A percentile compares a stretch with the other conserved stretches of the same genome.
phyloP scores from a whole-genome alignment of 2,329 filamentous ascomycete species.

The Coniochaeta hoffmannii region DNA sequence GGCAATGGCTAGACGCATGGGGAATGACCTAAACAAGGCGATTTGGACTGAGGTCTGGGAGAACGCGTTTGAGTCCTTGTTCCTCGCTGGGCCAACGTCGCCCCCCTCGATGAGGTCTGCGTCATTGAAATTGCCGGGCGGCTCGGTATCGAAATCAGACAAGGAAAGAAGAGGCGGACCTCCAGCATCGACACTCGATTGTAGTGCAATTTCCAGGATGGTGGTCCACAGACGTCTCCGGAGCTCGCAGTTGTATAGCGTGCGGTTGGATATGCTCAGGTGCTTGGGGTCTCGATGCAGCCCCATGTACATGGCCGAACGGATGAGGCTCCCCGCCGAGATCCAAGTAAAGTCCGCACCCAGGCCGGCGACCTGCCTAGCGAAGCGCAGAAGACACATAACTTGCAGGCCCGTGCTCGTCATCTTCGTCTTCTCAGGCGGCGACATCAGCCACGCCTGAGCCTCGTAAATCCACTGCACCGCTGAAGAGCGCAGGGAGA shows the following conservation, averaged over 20 bases:
- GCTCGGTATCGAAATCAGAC: conserved; percentile 39
- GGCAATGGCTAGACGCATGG: conserved; percentile 28
- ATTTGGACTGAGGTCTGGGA: conserved; percentile 33
- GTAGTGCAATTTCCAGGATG: conserved; percentile 38
- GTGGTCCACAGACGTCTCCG: conserved; percentile 45
- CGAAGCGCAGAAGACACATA: conserved; percentile 33
- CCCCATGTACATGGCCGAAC: conserved; percentile 41
- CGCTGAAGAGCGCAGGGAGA: conserved; percentile 40
- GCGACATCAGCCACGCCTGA: conserved; percentile 45
- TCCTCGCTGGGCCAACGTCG: conserved; percentile 6
- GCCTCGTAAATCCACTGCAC: conserved; percentile 52
- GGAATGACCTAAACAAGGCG: conserved; percentile 33
- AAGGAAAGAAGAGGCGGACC: conserved; percentile 35
- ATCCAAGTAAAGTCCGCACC: conserved; percentile 42
- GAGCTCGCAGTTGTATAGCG: conserved; percentile 33
- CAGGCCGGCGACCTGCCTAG: conserved; percentile 26
- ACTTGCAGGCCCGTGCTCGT: conserved; percentile 43
- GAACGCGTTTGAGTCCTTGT: conserved; percentile 26
- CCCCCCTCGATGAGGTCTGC: conserved; percentile 31
- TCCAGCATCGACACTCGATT: conserved; percentile 37
- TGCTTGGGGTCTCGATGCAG: conserved; percentile 39
- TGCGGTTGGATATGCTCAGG: conserved; percentile 21
- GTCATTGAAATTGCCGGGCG: conserved; percentile 43
- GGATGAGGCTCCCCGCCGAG: conserved; percentile 33
- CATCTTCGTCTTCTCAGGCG: conserved; percentile 43